phyloP scores from a whole-genome alignment of 2,329 filamentous ascomycete species.

The Fusarium sambucinum region DNA sequence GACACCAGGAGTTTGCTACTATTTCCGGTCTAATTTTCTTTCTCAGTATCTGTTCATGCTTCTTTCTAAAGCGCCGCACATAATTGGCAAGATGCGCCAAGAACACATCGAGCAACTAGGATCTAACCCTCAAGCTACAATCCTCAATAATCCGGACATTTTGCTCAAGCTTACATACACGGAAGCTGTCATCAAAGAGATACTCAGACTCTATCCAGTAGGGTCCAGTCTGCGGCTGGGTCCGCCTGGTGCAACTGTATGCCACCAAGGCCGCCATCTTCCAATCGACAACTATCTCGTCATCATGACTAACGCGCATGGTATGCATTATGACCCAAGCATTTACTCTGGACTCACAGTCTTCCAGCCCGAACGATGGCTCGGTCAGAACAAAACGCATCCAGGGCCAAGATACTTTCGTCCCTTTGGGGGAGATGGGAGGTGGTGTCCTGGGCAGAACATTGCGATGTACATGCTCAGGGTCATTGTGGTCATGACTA shows the following conservation, averaged over 20 bases:
- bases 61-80: constrained; percentile 5
- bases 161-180: constrained; percentile 16
- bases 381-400: constrained; percentile 7
- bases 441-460: constrained; percentile 54
- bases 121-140: background rate
- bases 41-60: constrained; percentile 24
- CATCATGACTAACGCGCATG: constrained; percentile 11
- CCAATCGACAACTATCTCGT: constrained; percentile 21
- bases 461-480: constrained; percentile 53
- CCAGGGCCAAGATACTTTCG: constrained; percentile 25
- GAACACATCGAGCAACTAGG: constrained; percentile 20
- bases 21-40: background rate
- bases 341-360: background rate
- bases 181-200: constrained; percentile 27
- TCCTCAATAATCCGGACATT: constrained; percentile 14
- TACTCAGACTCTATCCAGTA: constrained; percentile 14
- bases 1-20: rapidly evolving
- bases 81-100: constrained; percentile 13
- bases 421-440: constrained; percentile 55
- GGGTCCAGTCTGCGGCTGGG: constrained; percentile 16
- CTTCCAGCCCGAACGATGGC: constrained; percentile 30
- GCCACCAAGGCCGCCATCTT: constrained; percentile 1
- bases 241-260: background rate
- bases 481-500: constrained; percentile 43
- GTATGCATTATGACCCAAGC: constrained; percentile 14